Evolutionary conservation across 176 grass and related monocot species (phyloP).

Genomic region (Echinochloa phyllopogon): DNA sequence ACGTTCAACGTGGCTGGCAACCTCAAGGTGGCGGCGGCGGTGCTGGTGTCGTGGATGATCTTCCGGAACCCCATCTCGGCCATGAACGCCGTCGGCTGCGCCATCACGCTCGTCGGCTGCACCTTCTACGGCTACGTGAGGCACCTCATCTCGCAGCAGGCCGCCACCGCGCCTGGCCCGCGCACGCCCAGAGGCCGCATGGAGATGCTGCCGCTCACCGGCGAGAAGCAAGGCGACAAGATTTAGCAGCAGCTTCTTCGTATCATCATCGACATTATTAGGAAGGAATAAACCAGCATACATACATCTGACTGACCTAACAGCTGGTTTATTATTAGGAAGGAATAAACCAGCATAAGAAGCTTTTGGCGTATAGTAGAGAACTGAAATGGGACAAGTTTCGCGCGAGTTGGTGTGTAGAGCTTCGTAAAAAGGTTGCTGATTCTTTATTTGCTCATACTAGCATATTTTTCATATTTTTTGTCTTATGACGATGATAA

Average conservation of each 20-base stretch:
- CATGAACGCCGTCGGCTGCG: conserved; percentile 86
- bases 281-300: conserved; percentile 44
- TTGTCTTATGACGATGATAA: neutral
- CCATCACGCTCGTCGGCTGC: conserved; percentile 73
- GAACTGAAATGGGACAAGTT: neutral
- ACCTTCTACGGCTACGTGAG: conserved; percentile 97
- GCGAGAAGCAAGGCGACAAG: conserved; percentile 74
- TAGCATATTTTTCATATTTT: neutral
- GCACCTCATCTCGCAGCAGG: conserved; percentile 71
- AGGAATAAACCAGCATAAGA: neutral
- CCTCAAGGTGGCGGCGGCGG: conserved; percentile 84
- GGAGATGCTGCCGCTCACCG: conserved; percentile 86
- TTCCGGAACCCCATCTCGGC: conserved; percentile 92
- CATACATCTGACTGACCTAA: conserved; percentile 11
- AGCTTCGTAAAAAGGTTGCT: neutral
- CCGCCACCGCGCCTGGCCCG: conserved; percentile 37
- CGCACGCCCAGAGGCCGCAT: conserved; percentile 61
- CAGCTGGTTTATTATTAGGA: neutral
- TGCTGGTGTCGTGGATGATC: conserved; percentile 90
- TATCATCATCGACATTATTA: no score
- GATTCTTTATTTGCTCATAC: neutral
- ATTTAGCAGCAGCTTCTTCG: conserved; percentile 38
- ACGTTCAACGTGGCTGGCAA: conserved; percentile 87
- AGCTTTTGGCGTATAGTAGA: neutral
- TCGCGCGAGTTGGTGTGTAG: neutral